Conservation (phyloP, 768 basidiomycete genomes). For the Termitomyces sp. region DNA sequence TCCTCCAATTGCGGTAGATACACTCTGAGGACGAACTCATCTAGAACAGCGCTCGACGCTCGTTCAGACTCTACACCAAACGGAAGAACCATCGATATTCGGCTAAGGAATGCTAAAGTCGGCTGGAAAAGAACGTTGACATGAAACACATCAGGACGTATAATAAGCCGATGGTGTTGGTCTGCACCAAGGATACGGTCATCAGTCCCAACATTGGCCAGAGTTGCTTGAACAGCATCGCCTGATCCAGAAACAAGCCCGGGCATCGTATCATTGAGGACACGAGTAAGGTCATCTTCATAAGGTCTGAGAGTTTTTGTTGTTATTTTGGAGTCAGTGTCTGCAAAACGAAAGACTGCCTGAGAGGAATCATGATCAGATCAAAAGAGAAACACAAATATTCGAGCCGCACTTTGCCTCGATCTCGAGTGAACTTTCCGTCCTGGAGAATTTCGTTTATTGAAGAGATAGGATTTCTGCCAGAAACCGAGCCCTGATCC, state of each 20-base stretch:
- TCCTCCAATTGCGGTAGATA: conserved; percentile 96
- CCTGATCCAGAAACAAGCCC: conserved; percentile 81
- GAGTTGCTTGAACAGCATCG: conserved; percentile 57
- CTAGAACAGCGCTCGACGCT: conserved; percentile 70
- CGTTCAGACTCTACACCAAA: conserved; percentile 63
- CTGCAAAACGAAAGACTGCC: conserved; percentile 88
- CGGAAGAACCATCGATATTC: conserved; percentile 70
- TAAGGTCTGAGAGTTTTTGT: conserved; percentile 66
- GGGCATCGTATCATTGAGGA: conserved; percentile 89
- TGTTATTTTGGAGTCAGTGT: conserved; percentile 77
- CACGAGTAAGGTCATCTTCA: conserved; percentile 81
- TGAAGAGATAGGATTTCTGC: conserved; percentile 86
- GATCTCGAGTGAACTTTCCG: conserved; percentile 76
- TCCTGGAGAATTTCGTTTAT: conserved; percentile 93
- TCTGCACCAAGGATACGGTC: conserved; percentile 71
- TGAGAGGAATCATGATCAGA: conserved; percentile 26
- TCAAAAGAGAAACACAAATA: background rate
- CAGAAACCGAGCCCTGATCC: conserved; percentile 71
- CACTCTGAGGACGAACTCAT: conserved; percentile 90
- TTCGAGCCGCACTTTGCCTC: conserved; percentile 55
- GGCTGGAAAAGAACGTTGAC: conserved; percentile 94
- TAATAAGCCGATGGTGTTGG: conserved; percentile 81
- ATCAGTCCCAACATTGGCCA: conserved; percentile 62
- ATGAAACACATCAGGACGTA: conserved; percentile 92
- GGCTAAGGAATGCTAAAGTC: conserved; percentile 79